Conservation (phyloP, 495 filamentous ascomycete genomes). For the Hypoxylon fragiforme region DNA sequence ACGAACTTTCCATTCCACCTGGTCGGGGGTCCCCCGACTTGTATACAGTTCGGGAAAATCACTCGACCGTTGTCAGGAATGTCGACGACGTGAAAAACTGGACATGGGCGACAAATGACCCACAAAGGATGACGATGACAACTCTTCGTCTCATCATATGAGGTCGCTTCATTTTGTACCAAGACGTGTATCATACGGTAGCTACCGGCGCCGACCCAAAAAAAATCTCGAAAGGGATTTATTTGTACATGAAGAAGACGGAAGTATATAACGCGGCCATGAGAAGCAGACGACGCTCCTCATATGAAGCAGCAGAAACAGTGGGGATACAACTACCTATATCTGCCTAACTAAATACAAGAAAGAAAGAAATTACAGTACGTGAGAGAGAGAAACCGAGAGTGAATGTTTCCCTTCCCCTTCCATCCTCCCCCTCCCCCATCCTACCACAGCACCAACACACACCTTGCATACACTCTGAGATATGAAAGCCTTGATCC, state of each 20-base stretch:
- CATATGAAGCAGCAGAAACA: background rate
- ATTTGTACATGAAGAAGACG: slow-evolving; percentile 25
- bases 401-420: background rate
- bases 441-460: background rate
- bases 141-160: too few relatives aligned
- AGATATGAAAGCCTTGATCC: slow-evolving; percentile 34
- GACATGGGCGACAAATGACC: background rate
- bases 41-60: too few relatives aligned
- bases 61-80: too few relatives aligned
- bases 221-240: slow-evolving; percentile 4
- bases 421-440: background rate
- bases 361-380: slow-evolving; percentile 1
- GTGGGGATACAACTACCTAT: slow-evolving; percentile 5
- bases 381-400: background rate
- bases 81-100: background rate
- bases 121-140: too few relatives aligned
- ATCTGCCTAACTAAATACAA: slow-evolving; percentile 20
- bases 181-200: slow-evolving; percentile 30
- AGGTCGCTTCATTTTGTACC: slow-evolving; percentile 13
- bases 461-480: slow-evolving; percentile 43
- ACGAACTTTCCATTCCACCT: background rate
- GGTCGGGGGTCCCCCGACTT: background rate
- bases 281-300: slow-evolving; percentile 1
- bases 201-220: slow-evolving; percentile 11
- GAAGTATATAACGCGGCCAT: slow-evolving; percentile 21